Evolutionary conservation across 768 basidiomycete species (phyloP), one percentile per base, ranked within the genome.

Genomic region (Tulasnella sp.): DNA sequence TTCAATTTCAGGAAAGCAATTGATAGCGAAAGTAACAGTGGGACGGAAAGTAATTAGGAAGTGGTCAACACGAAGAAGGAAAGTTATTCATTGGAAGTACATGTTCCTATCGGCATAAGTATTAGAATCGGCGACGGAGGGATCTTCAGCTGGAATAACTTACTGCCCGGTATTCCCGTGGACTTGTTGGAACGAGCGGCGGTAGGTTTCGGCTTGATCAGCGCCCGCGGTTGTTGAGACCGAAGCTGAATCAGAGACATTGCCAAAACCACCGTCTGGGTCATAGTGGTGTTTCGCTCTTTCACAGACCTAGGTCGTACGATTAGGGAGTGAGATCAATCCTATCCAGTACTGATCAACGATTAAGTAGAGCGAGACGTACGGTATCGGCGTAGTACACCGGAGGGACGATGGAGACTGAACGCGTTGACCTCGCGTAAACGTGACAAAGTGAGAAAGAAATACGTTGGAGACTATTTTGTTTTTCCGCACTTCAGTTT

Each of bases 391-490:
- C 75, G 26, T 77, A 77, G 26, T 77, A 77, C 23, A 67, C 48
- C 20, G 75, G 75, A 35, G 75, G 39, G 29, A 70, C 61, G 39
- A 77, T 77, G 16, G 75, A 77, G 40, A 77, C 76, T 23, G 76
- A 77, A 13, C 76, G 69, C 16, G 67, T 77, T 26, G 76, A 39
- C 13, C 76, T n/a, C 6, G 76, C 76, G 29, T 77, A 77, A 20
- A 77, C 69, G 42, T 77, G 76, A 35, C 76, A 77, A 35, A 77
- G 69, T 3, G 76, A n/a, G 67, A 77, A 71, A 2, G 76, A 77
- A n/a, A 77, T 57, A 9, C 42, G 67, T 40, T 77, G 76, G n/a
- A 77, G 55, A 26, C 76, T 77, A 57, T 32, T 5, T 48, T 15
- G 55, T 18, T 20, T n/a, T 3, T n/a, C 5, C n/a, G 20, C 3